phyloP scores from a whole-genome alignment of 352 stramenopile species.

The Globisporangium abappressorium region DNA sequence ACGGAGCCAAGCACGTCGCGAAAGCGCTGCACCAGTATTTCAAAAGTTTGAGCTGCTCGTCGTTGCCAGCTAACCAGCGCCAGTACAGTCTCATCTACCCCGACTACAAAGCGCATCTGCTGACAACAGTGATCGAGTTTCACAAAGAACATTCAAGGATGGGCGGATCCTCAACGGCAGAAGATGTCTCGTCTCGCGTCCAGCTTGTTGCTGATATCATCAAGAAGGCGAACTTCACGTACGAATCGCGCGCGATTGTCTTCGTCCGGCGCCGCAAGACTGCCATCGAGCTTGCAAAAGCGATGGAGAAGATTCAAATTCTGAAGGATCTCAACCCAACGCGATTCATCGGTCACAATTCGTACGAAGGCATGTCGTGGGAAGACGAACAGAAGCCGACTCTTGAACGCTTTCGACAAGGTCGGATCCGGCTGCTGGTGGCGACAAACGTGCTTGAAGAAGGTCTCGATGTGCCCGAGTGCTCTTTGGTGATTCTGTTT shows the following conservation, averaged over 20 bases:
- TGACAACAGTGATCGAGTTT: conserved; percentile 26
- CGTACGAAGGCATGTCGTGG: conserved; percentile 79
- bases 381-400: conserved; percentile 76
- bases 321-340: conserved; percentile 64
- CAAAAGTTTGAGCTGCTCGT: conserved; percentile 19
- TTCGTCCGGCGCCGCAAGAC: conserved; percentile 71
- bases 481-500: conserved; percentile 76
- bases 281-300: conserved; percentile 61
- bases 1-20: conserved; percentile 38
- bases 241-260: conserved; percentile 70
- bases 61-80: conserved; percentile 11
- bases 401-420: conserved; percentile 63
- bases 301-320: conserved; percentile 56
- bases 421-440: conserved; percentile 64
- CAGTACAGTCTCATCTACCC: conserved; percentile 31
- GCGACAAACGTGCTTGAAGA: conserved; percentile 82
- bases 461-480: conserved; percentile 74
- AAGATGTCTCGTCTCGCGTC: conserved; percentile 57
- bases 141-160: conserved; percentile 1
- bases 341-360: conserved; percentile 76
- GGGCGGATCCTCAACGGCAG: conserved; percentile 2
- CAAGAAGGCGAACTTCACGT: conserved; percentile 34
- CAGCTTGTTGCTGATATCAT: conserved; percentile 49
- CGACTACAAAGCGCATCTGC: conserved; percentile 33
- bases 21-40: conserved; percentile 37